A percentile compares a stretch with the other conserved stretches of the same genome.
Evolutionary conservation across 2,329 filamentous ascomycete species (phyloP).

Genomic region (Fusarium austroafricanum): DNA sequence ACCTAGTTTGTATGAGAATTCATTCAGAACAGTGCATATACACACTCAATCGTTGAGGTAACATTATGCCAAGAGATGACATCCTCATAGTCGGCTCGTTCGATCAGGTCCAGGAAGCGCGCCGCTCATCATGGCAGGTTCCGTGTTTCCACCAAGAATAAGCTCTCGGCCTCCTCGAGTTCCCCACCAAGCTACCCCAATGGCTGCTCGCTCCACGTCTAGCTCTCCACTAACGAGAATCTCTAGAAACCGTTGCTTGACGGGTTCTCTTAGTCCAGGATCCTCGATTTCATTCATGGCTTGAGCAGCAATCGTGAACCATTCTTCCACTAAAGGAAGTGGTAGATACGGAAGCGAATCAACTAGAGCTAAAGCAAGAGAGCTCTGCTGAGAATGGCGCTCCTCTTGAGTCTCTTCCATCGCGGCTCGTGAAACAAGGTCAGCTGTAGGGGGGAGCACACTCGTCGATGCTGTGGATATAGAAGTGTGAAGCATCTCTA

Average conservation of each 20-base stretch:
- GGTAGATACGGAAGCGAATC: slow-evolving; percentile 82
- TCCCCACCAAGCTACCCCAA: slow-evolving; percentile 90
- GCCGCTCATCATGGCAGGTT: slow-evolving; percentile 65
- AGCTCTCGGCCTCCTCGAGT: slow-evolving; percentile 65
- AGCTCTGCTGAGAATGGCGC: slow-evolving; percentile 79
- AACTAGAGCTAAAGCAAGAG: slow-evolving; percentile 79
- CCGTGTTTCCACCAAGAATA: slow-evolving; percentile 51
- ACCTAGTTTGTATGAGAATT: not conserved
- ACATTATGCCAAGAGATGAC: not conserved
- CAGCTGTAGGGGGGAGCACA: slow-evolving; percentile 55
- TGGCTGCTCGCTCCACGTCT: slow-evolving; percentile 84
- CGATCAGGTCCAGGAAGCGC: slow-evolving; percentile 55
- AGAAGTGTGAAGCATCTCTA: slow-evolving; percentile 79
- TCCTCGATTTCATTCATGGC: slow-evolving; percentile 74
- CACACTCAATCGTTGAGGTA: not conserved
- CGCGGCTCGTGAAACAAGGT: slow-evolving; percentile 51
- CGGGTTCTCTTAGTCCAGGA: slow-evolving; percentile 69
- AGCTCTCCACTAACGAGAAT: slow-evolving; percentile 84
- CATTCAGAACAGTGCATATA: not conserved
- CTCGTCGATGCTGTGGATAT: slow-evolving; percentile 63
- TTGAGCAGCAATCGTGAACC: slow-evolving; percentile 78
- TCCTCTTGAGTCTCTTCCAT: slow-evolving; percentile 45
- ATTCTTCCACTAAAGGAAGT: slow-evolving; percentile 78
- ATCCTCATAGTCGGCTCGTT: slow-evolving; percentile 52
- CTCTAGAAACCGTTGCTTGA: slow-evolving; percentile 81